A percentile compares a stretch with the other conserved stretches of the same genome.
Evolutionary conservation across 179 eudicot species (phyloP).

Genomic region (Gypsophila paniculata): DNA sequence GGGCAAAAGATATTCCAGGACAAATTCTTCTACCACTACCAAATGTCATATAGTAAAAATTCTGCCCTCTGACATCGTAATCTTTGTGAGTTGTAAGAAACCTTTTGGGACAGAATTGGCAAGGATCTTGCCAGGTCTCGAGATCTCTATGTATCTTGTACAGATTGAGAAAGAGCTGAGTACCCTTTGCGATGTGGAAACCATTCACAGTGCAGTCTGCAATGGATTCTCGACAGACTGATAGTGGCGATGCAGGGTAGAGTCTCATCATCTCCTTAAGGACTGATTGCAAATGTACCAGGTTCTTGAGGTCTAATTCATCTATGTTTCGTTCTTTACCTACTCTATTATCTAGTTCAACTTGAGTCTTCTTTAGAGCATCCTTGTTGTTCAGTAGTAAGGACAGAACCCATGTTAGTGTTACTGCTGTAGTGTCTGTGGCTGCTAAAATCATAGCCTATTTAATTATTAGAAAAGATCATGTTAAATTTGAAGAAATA

Average conservation of each 20-base stretch:
- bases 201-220: constrained; percentile 18
- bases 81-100: constrained; percentile 14
- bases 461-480: not conserved
- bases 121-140: constrained; percentile 14
- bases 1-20: constrained; percentile 9
- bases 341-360: constrained; percentile 16
- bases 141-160: constrained; percentile 28
- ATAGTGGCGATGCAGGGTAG: constrained; percentile 8
- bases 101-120: constrained; percentile 3
- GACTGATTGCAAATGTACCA: constrained; percentile 4
- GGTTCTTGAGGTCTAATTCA: constrained; percentile 17
- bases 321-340: not conserved
- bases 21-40: constrained; percentile 8
- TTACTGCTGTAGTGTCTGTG: constrained; percentile 17
- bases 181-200: constrained; percentile 22
- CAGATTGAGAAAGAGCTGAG: constrained; percentile 18
- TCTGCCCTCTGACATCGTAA: constrained; percentile 2
- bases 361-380: constrained; percentile 15
- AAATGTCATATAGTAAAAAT: not conserved
- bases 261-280: constrained; percentile 2
- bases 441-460: constrained; percentile 17
- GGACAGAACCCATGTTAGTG: constrained; percentile 18
- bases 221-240: constrained; percentile 12
- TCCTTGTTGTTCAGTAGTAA: constrained; percentile 16
- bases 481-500: no score